Conservation (phyloP, 495 filamentous ascomycete genomes). For the Peziza echinospora region DNA sequence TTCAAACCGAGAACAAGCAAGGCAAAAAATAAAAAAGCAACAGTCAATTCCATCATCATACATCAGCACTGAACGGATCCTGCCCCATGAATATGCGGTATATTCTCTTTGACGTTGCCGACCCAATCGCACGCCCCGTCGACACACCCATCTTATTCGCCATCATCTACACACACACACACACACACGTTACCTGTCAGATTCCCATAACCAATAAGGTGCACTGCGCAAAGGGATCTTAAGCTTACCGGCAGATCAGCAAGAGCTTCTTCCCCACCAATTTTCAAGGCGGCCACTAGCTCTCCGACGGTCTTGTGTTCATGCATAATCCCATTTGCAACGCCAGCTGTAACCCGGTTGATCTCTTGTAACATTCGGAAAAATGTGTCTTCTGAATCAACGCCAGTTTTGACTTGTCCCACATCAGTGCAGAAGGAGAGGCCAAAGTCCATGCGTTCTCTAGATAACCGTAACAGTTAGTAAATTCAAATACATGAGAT, state of each 20-base stretch:
- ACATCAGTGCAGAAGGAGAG: slow-evolving; percentile 62
- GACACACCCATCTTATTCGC: background rate
- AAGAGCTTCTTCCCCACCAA: slow-evolving; percentile 35
- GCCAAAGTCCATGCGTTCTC: slow-evolving; percentile 21
- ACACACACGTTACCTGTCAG: too few relatives aligned
- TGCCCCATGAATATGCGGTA: background rate
- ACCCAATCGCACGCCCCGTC: background rate
- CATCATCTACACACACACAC: too few relatives aligned
- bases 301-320: slow-evolving; percentile 37
- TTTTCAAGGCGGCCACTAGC: slow-evolving; percentile 37
- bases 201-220: too few relatives aligned
- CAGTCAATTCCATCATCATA: background rate
- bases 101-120: background rate
- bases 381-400: slow-evolving; percentile 45
- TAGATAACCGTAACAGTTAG: too few relatives aligned
- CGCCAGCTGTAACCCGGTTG: slow-evolving; percentile 44
- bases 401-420: slow-evolving; percentile 58
- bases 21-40: too few relatives aligned
- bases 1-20: too few relatives aligned
- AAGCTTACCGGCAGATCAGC: slow-evolving; percentile 34
- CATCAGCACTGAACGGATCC: background rate
- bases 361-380: slow-evolving; percentile 63
- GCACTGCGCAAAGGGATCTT: too few relatives aligned
- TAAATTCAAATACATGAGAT: too few relatives aligned
- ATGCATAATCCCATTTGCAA: slow-evolving; percentile 47